Conservation (phyloP, 2,329 filamentous ascomycete species). For the Raffaelea ambrosiae region DNA sequence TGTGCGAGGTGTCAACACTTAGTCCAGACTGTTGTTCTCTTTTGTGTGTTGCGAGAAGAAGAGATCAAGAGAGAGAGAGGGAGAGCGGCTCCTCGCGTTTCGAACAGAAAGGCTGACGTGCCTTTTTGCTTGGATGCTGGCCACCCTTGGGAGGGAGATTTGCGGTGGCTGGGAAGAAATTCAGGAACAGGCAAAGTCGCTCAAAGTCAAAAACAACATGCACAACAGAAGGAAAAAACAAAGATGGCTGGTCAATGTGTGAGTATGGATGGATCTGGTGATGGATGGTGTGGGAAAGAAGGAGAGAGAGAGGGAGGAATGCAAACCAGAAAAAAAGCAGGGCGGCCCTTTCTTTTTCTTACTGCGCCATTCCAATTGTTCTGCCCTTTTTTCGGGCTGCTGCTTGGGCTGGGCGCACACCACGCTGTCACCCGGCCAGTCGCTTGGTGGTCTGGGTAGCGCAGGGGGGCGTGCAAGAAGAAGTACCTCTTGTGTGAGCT, state of each 20-base stretch:
- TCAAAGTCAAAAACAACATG: neutral
- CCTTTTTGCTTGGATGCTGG: neutral
- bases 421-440: neutral
- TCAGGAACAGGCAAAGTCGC: neutral
- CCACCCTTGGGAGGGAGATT: neutral
- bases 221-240: neutral
- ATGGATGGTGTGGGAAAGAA: conserved; percentile 4
- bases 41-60: neutral
- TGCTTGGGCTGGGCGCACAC: neutral
- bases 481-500: too few relatives aligned
- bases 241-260: conserved; percentile 2
- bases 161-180: neutral
- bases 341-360: neutral
- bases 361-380: neutral
- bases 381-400: neutral
- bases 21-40: neutral
- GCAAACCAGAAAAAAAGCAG: neutral
- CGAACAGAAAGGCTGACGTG: neutral
- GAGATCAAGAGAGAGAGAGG: neutral
- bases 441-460: neutral
- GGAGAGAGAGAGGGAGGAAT: neutral
- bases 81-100: too few relatives aligned
- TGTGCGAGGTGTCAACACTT: too few relatives aligned
- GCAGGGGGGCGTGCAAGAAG: too few relatives aligned
- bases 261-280: conserved; percentile 1